phyloP scores from a whole-genome alignment of 331 rosid species.

The Spiraea crenata region DNA sequence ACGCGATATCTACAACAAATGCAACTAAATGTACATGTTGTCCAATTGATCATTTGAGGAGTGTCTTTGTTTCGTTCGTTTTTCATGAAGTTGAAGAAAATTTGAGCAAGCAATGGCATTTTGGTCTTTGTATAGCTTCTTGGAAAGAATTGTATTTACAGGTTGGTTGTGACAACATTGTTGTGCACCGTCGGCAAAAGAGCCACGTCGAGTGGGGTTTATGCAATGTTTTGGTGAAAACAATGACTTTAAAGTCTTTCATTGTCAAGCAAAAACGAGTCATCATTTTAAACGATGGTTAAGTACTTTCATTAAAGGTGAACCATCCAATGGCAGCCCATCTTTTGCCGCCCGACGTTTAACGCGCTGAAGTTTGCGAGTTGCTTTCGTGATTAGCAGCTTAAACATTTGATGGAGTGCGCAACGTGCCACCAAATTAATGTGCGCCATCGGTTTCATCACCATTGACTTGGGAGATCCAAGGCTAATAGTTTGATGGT shows the following conservation, averaged over 20 bases:
- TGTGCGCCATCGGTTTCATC: conserved; percentile 14
- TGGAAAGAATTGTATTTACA: background rate
- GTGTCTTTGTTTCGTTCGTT: background rate
- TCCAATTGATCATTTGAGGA: too few relatives aligned
- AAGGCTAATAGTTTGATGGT: background rate
- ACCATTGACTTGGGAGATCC: conserved; percentile 12
- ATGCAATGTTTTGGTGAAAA: conserved; percentile 5
- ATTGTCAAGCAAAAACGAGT: background rate
- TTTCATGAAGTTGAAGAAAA: background rate
- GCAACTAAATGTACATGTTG: too few relatives aligned
- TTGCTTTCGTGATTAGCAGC: background rate
- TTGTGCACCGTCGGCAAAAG: conserved; percentile 10
- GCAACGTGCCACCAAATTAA: conserved; percentile 13
- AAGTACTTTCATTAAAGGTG: background rate
- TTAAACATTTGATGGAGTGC: background rate
- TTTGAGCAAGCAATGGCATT: background rate
- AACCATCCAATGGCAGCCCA: background rate
- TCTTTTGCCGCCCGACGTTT: background rate
- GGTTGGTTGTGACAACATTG: background rate
- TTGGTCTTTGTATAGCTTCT: background rate
- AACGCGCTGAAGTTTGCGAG: background rate
- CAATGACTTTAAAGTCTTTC: background rate
- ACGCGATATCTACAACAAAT: too few relatives aligned
- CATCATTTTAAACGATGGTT: too few relatives aligned
- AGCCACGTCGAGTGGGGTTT: background rate